These are phyloP conservation scores for Hypoxylon cercidicola DNA, from an alignment of 495 filamentous ascomycete genomes.

Conservation along the genomic window DNA sequence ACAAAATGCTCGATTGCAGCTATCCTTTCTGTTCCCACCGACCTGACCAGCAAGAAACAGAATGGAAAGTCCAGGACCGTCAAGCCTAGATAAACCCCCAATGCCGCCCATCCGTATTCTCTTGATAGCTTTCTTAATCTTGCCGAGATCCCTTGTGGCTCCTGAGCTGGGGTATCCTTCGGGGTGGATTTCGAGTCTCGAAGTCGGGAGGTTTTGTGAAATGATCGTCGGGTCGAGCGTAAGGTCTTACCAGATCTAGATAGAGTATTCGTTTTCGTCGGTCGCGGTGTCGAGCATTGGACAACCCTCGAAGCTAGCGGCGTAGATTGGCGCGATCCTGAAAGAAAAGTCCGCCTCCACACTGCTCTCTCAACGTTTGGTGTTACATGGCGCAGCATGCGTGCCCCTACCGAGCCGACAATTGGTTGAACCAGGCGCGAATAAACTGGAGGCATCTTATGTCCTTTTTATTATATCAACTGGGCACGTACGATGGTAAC, in stretches of 20 bases:
- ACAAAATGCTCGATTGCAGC: conserved; percentile 64
- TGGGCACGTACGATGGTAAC: background rate
- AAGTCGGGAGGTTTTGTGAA: conserved; percentile 43
- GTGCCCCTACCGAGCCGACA: conserved; percentile 19
- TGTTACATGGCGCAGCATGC: conserved; percentile 29
- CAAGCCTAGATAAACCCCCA: conserved; percentile 88
- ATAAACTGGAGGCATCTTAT: conserved; percentile 37
- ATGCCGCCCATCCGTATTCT: conserved; percentile 93
- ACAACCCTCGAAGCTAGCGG: conserved; percentile 4
- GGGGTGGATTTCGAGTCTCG: conserved; percentile 39
- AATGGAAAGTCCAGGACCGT: conserved; percentile 93
- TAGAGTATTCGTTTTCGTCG: conserved; percentile 8
- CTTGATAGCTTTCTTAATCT: conserved; percentile 83
- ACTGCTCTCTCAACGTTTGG: conserved; percentile 30
- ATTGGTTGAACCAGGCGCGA: conserved; percentile 34
- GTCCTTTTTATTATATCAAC: background rate
- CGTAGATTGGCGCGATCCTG: no score
- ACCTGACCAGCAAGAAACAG: conserved; percentile 86
- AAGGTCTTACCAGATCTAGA: conserved; percentile 18
- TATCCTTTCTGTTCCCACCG: conserved; percentile 85
- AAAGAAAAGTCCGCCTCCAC: conserved; percentile 37
- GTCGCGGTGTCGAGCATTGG: conserved; percentile 10
- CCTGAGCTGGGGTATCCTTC: conserved; percentile 35
- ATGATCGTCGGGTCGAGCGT: conserved; percentile 40
- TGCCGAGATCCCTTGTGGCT: conserved; percentile 68